A percentile compares a stretch with the other conserved stretches of the same genome.
These are phyloP conservation scores for Elasticomyces elasticus DNA, from an alignment of 495 filamentous ascomycete genomes.

Conservation along the genomic window DNA sequence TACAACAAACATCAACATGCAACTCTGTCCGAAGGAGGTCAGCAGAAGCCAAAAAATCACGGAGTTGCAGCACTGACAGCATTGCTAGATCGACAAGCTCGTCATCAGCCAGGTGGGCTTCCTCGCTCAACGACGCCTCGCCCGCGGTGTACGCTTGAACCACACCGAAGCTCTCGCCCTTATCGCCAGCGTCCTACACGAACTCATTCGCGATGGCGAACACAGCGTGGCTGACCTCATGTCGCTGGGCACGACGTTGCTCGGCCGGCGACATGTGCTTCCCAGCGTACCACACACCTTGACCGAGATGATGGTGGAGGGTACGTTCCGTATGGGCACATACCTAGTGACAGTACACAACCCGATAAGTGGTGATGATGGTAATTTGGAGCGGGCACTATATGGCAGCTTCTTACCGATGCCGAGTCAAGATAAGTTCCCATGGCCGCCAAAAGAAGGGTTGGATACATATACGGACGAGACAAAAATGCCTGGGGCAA, in stretches of 20 bases:
- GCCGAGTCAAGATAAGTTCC: constrained; percentile 53
- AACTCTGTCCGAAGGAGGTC: constrained; percentile 81
- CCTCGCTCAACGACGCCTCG: constrained; percentile 80
- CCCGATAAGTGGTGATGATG: constrained; percentile 79
- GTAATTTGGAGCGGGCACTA: constrained; percentile 71
- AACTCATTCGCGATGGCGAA: constrained; percentile 92
- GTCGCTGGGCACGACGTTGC: constrained; percentile 80
- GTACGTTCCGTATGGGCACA: constrained; percentile 82
- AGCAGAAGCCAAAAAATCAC: constrained; percentile 25
- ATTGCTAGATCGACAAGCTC: constrained; percentile 82
- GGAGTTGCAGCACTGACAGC: neutral
- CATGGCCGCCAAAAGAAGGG: constrained; percentile 48
- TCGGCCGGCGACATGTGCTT: constrained; percentile 86
- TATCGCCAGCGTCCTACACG: constrained; percentile 83
- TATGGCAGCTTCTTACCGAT: constrained; percentile 90
- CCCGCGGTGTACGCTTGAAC: constrained; percentile 80
- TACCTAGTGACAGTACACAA: constrained; percentile 93
- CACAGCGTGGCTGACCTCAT: constrained; percentile 90
- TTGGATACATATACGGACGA: constrained; percentile 40
- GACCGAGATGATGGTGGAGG: constrained; percentile 81
- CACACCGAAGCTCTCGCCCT: constrained; percentile 91
- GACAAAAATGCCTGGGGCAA: constrained; percentile 65
- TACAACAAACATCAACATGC: constrained; percentile 43
- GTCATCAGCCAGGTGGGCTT: constrained; percentile 80
- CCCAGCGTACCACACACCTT: constrained; percentile 70